phyloP scores from a whole-genome alignment of 805 yeast species.

The Pichia ethanolica region DNA sequence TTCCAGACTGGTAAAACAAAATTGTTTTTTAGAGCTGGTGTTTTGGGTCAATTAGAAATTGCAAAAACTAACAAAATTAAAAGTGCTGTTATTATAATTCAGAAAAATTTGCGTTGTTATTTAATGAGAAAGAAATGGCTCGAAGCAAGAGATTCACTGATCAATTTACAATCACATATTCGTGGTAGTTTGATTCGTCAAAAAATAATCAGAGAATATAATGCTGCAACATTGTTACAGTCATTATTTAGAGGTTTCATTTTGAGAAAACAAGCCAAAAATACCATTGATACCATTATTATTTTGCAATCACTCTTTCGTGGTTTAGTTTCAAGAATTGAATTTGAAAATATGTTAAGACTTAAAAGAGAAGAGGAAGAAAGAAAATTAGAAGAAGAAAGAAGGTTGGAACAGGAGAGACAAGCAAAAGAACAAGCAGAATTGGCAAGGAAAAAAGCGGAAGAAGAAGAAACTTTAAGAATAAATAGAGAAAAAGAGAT shows the following conservation, averaged over 20 bases:
- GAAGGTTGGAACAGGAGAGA: slow-evolving; percentile 20
- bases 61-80: slow-evolving; percentile 69
- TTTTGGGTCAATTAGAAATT: slow-evolving; percentile 86
- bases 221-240: slow-evolving; percentile 65
- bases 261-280: slow-evolving; percentile 34
- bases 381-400: slow-evolving; percentile 47
- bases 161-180: slow-evolving; percentile 49
- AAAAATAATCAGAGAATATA: slow-evolving; percentile 40
- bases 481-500: slow-evolving; percentile 2
- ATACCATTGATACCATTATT: slow-evolving; percentile 30
- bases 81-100: slow-evolving; percentile 76
- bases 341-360: slow-evolving; percentile 78
- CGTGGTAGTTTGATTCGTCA: slow-evolving; percentile 57
- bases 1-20: slow-evolving; percentile 90
- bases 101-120: slow-evolving; percentile 66
- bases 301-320: slow-evolving; percentile 40
- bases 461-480: neutral
- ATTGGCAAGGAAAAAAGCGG: neutral
- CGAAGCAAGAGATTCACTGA: slow-evolving; percentile 45
- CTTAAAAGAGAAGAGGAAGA: slow-evolving; percentile 81
- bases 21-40: slow-evolving; percentile 93
- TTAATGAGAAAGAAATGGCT: slow-evolving; percentile 54
- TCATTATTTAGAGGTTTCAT: slow-evolving; percentile 49
- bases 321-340: slow-evolving; percentile 47
- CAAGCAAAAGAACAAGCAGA: neutral